Conservation (phyloP, 1,139 yeast genomes). For the Saccharomyces hybrid region DNA sequence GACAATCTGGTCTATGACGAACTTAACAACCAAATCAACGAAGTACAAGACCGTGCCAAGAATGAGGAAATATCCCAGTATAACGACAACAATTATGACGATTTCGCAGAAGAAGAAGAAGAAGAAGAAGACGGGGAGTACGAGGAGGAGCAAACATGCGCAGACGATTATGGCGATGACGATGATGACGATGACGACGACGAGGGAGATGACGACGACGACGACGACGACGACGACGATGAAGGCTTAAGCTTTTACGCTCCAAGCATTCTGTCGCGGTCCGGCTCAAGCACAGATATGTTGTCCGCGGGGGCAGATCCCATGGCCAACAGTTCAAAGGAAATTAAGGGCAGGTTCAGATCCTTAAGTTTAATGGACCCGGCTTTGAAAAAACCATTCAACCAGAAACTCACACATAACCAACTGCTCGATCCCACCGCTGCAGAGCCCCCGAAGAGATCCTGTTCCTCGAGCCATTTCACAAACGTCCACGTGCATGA, state of each 20-base stretch:
- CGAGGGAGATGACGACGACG: slow-evolving; percentile 20
- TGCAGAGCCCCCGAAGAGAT: not conserved
- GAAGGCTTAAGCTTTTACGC: slow-evolving; percentile 30
- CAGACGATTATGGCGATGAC: slow-evolving; percentile 12
- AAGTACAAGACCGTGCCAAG: not conserved
- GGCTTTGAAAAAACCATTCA: slow-evolving; percentile 10
- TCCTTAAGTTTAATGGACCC: slow-evolving; percentile 32
- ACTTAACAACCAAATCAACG: not conserved
- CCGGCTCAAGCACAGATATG: slow-evolving; percentile 20
- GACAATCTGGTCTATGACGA: not conserved
- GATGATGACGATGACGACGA: slow-evolving; percentile 18
- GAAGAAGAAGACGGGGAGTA: not conserved
- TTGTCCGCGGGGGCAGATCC: slow-evolving; percentile 2
- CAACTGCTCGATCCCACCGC: not conserved
- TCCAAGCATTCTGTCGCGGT: slow-evolving; percentile 27
- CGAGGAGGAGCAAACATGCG: slow-evolving; percentile 5
- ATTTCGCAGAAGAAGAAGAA: slow-evolving; percentile 7
- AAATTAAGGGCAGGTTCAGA: slow-evolving; percentile 24
- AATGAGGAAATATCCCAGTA: slow-evolving; percentile 1
- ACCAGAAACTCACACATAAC: not conserved
- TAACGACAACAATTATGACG: not conserved
- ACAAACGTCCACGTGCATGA: slow-evolving; percentile 32
- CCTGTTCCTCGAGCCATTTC: slow-evolving; percentile 8
- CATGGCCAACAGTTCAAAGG: slow-evolving; percentile 3
- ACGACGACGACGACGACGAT: slow-evolving; percentile 22